Base-by-base conservation (phyloP, 83 land plant species). In the Diphasiastrum complanatum region DNA sequence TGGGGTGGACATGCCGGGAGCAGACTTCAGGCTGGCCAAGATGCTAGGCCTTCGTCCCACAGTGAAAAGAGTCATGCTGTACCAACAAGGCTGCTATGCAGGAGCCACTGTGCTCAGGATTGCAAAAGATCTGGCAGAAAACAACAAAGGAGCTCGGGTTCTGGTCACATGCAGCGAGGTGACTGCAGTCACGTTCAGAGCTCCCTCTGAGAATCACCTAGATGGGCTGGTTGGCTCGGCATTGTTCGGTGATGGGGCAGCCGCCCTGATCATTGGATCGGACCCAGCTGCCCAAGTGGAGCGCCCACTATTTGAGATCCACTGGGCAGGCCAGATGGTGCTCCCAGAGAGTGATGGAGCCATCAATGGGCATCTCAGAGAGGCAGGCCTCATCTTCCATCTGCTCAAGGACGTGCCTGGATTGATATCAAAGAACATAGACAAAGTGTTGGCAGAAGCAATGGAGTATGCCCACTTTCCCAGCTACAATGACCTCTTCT, bases 1-100 rank as follows among this genome's bases (percentile, higher is more conserved):
- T 61, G 86, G 83, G 6, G 80, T 83, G 1, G 83, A 80, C 80
- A 83, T 83, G 83, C 86, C 83, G 14, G 83, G 86, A 3, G 77
- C 78, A 1, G 86, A 83, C 71, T 83, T 78, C 61, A 74, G 73
- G 50, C 72, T 82, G 66, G 57, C 72, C 50, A 76, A 73, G 41
- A 74, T 82, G 6, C 77, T 82, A 33, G 85, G 77, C 60, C 85
- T 82, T 33, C 40, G 0, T 8, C 12, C 11, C 25, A 38, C 20
- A 28, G 20, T 10, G 11, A 5, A 4, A 16, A 46, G 5, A 32
- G 61, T 38, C 8, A 62, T 29, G 65, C 30, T 28, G 33, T 37
- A 37, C 5, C 23, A 0, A 19, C 38, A 62, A 35, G 47, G 65
- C n/a, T n/a, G n/a, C n/a, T n/a, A n/a, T n/a, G n/a, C n/a, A n/a